Percentiles rank a stretch among this genome's conserved stretches.
phyloP scores from a whole-genome alignment of 2,329 filamentous ascomycete genomes.

The Ascochyta clinopodiicola region DNA sequence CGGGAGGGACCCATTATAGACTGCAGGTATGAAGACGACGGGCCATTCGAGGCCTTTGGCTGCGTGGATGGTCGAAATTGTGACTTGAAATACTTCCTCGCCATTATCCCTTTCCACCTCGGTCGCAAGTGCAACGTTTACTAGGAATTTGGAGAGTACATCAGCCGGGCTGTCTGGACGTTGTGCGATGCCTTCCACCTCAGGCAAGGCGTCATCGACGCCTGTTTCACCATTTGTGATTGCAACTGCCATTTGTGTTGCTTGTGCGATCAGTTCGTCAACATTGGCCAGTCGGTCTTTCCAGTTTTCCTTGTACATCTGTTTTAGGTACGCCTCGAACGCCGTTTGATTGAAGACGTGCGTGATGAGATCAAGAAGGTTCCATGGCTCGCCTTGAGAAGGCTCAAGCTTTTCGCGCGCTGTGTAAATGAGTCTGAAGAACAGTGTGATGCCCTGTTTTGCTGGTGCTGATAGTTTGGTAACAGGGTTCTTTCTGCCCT shows the following conservation, averaged over 20 bases:
- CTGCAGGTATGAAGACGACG: conserved; percentile 87
- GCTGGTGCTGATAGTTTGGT: conserved; percentile 63
- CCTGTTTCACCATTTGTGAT: conserved; percentile 49
- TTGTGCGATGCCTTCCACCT: conserved; percentile 75
- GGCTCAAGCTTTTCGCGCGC: conserved; percentile 62
- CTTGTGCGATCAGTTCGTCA: conserved; percentile 83
- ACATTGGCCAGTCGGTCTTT: conserved; percentile 86
- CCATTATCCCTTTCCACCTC: conserved; percentile 72
- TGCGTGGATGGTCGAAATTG: conserved; percentile 94
- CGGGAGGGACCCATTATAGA: conserved; percentile 89
- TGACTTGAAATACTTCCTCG: conserved; percentile 69
- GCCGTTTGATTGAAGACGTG: conserved; percentile 69
- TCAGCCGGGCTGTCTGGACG: conserved; percentile 62
- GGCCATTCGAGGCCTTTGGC: conserved; percentile 98
- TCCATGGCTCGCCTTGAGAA: conserved; percentile 46
- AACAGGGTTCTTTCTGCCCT: conserved; percentile 58
- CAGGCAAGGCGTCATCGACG: conserved; percentile 62
- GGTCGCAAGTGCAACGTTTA: conserved; percentile 78
- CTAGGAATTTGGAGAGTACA: conserved; percentile 79
- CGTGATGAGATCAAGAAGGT: conserved; percentile 59
- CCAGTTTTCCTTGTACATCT: conserved; percentile 67
- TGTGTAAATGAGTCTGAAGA: conserved; percentile 67
- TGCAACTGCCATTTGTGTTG: conserved; percentile 69
- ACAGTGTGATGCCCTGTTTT: conserved; percentile 62
- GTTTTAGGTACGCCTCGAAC: conserved; percentile 76